Evolutionary conservation across 2,329 filamentous ascomycete genomes (phyloP).

Genomic region (Hypoxylon sp.): DNA sequence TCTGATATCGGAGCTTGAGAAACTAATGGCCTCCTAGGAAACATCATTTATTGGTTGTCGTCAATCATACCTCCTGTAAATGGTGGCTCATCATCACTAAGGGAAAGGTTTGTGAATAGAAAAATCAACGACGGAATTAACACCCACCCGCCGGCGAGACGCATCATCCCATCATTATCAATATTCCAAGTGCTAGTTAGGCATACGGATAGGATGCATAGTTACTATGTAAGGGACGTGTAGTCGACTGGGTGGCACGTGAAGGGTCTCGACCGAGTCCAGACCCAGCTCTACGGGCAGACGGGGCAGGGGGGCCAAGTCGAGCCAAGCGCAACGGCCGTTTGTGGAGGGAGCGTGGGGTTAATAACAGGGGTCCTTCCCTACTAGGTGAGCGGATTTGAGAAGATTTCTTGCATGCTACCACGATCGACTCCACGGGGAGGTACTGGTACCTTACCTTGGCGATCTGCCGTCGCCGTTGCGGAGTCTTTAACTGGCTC

Average conservation of each 20-base stretch:
- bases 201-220: constrained; percentile 1
- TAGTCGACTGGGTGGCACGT: constrained; percentile 29
- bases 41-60: no score
- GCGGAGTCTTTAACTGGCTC: neutral
- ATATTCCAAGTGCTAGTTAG: neutral
- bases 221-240: constrained; percentile 29
- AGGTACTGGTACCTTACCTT: constrained; percentile 55
- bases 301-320: constrained; percentile 26
- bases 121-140: neutral
- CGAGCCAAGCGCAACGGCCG: constrained; percentile 11
- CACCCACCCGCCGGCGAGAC: neutral
- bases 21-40: neutral
- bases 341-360: constrained; percentile 28
- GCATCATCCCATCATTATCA: neutral
- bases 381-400: constrained; percentile 61
- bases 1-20: neutral
- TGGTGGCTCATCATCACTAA: no score
- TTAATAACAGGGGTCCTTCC: constrained; percentile 13
- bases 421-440: constrained; percentile 23
- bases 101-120: neutral
- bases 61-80: no score
- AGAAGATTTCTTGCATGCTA: constrained; percentile 61
- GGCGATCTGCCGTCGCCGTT: neutral
- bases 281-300: constrained; percentile 7
- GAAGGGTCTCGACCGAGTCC: constrained; percentile 31